phyloP scores from a whole-genome alignment of 495 filamentous ascomycete species.

The Aspergillus conjunctus region DNA sequence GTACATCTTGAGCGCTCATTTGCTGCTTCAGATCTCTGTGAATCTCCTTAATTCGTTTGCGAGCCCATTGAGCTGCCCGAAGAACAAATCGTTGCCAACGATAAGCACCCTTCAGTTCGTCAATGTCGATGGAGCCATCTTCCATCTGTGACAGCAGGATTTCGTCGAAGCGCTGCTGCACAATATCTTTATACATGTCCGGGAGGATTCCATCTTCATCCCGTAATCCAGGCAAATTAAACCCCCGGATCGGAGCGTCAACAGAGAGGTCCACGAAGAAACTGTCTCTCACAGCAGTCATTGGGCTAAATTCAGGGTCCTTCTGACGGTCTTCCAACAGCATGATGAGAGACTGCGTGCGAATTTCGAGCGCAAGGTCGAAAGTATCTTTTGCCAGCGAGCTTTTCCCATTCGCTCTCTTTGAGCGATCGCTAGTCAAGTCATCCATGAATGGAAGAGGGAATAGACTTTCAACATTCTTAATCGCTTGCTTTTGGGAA shows the following conservation, averaged over 20 bases:
- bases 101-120: conserved; percentile 30
- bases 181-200: conserved; percentile 29
- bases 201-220: conserved; percentile 41
- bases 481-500: conserved; percentile 27
- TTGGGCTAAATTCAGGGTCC: conserved; percentile 32
- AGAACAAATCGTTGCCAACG: conserved; percentile 38
- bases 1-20: conserved; percentile 28
- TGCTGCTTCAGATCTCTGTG: conserved; percentile 23
- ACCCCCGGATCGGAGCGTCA: conserved; percentile 37
- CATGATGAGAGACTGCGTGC: conserved; percentile 41
- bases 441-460: conserved; percentile 38
- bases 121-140: conserved; percentile 28
- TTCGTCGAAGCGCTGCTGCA: conserved; percentile 38
- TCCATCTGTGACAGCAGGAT: conserved; percentile 30
- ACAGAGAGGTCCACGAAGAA: conserved; percentile 34
- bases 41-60: conserved; percentile 39
- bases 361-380: conserved; percentile 43
- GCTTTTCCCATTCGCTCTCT: conserved; percentile 31
- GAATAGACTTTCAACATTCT: conserved; percentile 35
- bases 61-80: conserved; percentile 38
- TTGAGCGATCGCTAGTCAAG: conserved; percentile 15
- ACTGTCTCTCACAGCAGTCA: conserved; percentile 26
- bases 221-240: conserved; percentile 31
- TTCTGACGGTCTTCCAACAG: conserved; percentile 33
- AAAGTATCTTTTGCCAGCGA: conserved; percentile 33